Evolutionary conservation across 2,329 filamentous ascomycete genomes (phyloP).

Genomic region (Pseudocercospora eumusae): DNA sequence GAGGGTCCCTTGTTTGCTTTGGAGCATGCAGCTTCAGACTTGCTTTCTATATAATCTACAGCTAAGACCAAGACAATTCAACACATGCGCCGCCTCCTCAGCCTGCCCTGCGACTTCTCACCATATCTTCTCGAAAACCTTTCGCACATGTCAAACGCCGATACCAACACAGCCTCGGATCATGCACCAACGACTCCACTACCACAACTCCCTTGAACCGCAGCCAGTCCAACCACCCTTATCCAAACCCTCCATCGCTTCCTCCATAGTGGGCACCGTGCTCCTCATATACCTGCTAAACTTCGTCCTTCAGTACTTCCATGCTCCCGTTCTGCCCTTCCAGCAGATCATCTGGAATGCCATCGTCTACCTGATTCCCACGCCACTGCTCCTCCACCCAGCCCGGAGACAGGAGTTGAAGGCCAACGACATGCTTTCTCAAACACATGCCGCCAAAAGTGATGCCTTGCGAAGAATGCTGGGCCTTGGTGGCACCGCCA

Average conservation of each 20-base stretch:
- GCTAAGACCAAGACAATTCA: too few relatives aligned
- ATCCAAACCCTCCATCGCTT: constrained; percentile 23
- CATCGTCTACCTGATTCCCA: constrained; percentile 60
- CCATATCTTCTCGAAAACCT: not conserved
- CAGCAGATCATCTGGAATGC: constrained; percentile 61
- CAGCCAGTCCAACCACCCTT: constrained; percentile 10
- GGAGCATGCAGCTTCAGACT: too few relatives aligned
- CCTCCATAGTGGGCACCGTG: constrained; percentile 31
- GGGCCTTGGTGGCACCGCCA: constrained; percentile 42
- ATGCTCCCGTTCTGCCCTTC: constrained; percentile 43
- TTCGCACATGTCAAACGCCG: constrained; percentile 1
- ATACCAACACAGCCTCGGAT: not conserved
- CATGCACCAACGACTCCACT: constrained; percentile 31
- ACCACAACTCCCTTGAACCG: constrained; percentile 23
- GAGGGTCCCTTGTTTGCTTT: constrained; percentile 1
- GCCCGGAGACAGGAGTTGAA: constrained; percentile 44
- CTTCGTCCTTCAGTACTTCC: constrained; percentile 35
- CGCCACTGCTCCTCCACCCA: constrained; percentile 58
- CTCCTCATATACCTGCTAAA: constrained; percentile 37
- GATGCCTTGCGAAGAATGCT: constrained; percentile 42
- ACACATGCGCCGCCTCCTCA: constrained; percentile 6
- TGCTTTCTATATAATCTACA: too few relatives aligned
- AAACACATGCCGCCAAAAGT: constrained; percentile 42
- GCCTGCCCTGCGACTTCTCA: not conserved
- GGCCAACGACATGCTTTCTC: constrained; percentile 35